These are phyloP conservation scores for Cryptococcus sp. DNA, from an alignment of 1,284 basidiomycete genomes.

Conservation along the genomic window DNA sequence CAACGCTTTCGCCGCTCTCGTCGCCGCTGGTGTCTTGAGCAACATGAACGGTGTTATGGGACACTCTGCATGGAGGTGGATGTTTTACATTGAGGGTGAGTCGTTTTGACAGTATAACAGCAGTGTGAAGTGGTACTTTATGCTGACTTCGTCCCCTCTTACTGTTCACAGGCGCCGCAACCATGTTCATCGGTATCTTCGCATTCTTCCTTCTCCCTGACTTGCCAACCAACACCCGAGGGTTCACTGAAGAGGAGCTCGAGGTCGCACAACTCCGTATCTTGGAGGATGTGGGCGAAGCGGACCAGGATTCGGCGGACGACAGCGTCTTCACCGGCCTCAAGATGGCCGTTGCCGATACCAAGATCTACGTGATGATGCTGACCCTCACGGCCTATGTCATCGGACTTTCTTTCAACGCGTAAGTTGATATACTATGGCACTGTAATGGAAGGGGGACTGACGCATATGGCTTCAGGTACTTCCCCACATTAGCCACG, in stretches of 20 bases:
- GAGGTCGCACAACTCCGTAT: conserved; percentile 70
- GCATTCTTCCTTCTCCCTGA: conserved; percentile 74
- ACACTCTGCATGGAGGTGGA: conserved; percentile 73
- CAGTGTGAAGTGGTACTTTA: too few relatives aligned
- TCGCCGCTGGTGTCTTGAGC: conserved; percentile 70
- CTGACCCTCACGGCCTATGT: conserved; percentile 58
- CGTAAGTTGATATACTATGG: conserved; percentile 59
- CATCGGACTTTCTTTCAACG: conserved; percentile 68
- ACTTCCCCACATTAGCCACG: conserved; percentile 65
- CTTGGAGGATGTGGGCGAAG: conserved; percentile 73
- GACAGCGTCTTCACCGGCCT: conserved; percentile 57
- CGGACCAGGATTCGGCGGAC: conserved; percentile 50
- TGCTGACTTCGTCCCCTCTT: too few relatives aligned
- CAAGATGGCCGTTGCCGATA: conserved; percentile 63
- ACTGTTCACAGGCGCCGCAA: conserved; percentile 40
- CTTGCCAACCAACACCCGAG: conserved; percentile 67
- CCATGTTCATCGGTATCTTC: conserved; percentile 62
- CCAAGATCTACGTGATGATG: conserved; percentile 64
- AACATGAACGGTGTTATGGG: conserved; percentile 69
- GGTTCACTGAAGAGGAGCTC: conserved; percentile 63
- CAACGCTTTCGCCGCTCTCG: conserved; percentile 75
- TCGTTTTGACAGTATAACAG: background rate
- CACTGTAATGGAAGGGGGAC: conserved; percentile 59
- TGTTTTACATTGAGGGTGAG: conserved; percentile 69
- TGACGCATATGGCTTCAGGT: conserved; percentile 64